Percentiles rank a stretch among this genome's conserved stretches.
phyloP scores from a whole-genome alignment of 805 yeast species.

The Cyberlindnera suaveolens region DNA sequence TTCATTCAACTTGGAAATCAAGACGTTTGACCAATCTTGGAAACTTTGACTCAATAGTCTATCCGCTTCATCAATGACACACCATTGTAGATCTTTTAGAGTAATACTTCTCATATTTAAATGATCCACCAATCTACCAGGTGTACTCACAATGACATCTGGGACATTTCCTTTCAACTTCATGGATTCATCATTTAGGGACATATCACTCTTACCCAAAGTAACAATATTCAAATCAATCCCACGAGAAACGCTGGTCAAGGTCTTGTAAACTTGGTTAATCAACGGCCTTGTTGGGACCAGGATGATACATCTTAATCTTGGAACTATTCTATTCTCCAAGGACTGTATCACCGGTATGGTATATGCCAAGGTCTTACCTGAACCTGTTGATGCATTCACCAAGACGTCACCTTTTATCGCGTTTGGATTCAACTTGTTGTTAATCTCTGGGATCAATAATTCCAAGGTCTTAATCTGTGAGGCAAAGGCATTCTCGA shows the following conservation, averaged over 20 bases:
- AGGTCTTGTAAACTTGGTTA: conserved; percentile 68
- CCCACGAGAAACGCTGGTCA: conserved; percentile 57
- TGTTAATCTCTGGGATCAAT: conserved; percentile 37
- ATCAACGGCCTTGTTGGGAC: conserved; percentile 90
- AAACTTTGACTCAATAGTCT: conserved; percentile 78
- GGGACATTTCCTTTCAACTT: conserved; percentile 45
- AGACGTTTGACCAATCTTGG: conserved; percentile 80
- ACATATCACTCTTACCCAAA: conserved; percentile 44
- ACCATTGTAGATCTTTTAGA: conserved; percentile 48
- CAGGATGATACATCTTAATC: conserved; percentile 66
- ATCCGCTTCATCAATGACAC: conserved; percentile 81
- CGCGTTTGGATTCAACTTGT: conserved; percentile 18
- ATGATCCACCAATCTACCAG: conserved; percentile 82
- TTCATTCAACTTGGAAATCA: conserved; percentile 31
- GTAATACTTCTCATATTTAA: conserved; percentile 35
- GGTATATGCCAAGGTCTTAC: conserved; percentile 86
- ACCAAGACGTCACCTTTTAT: conserved; percentile 70
- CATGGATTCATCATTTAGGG: conserved; percentile 55
- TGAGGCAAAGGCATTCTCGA: conserved; percentile 63
- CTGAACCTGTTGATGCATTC: conserved; percentile 94
- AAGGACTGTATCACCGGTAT: conserved; percentile 77
- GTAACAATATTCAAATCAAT: conserved; percentile 59
- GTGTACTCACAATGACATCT: conserved; percentile 66
- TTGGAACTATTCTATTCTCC: conserved; percentile 57
- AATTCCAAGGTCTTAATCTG: conserved; percentile 63